These are phyloP conservation scores for Globisporangium paddicum DNA, from an alignment of 352 stramenopile species.

Conservation along the genomic window DNA sequence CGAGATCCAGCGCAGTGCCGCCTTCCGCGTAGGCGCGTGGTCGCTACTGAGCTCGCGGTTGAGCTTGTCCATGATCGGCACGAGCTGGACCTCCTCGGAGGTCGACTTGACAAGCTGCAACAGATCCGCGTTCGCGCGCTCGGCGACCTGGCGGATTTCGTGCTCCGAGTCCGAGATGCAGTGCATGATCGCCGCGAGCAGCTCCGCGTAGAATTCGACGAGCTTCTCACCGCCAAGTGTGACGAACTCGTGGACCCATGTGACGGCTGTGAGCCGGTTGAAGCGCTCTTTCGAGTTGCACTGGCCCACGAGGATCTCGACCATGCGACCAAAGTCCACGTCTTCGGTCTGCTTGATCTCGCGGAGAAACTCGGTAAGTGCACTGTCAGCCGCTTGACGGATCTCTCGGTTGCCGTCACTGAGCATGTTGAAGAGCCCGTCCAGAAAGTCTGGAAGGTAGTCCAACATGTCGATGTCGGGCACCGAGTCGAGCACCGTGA, in stretches of 20 bases:
- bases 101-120: slow-evolving; percentile 94
- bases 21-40: slow-evolving; percentile 96
- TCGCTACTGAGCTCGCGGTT: slow-evolving; percentile 93
- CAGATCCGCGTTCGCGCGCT: slow-evolving; percentile 96
- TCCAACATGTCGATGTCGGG: slow-evolving; percentile 99
- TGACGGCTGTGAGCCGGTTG: slow-evolving; percentile 97
- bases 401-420: slow-evolving; percentile 98
- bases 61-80: slow-evolving; percentile 94
- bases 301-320: slow-evolving; percentile 97
- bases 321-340: slow-evolving; percentile 97
- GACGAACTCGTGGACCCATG: slow-evolving; percentile 98
- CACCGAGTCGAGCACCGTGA: slow-evolving; percentile 98
- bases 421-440: slow-evolving; percentile 99
- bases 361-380: slow-evolving; percentile 92
- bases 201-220: slow-evolving; percentile 93
- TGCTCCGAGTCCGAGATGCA: slow-evolving; percentile 97
- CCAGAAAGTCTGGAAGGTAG: slow-evolving; percentile 96
- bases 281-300: slow-evolving; percentile 96
- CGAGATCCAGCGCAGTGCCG: slow-evolving; percentile 94
- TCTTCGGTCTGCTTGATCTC: slow-evolving; percentile 96
- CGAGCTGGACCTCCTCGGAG: slow-evolving; percentile 85
- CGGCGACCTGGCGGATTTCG: slow-evolving; percentile 95
- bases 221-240: slow-evolving; percentile 93
- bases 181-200: slow-evolving; percentile 96
- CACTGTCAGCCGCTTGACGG: slow-evolving; percentile 92